Percentiles rank a stretch among this genome's conserved stretches.
These are phyloP conservation scores for Plenodomus biglobosus DNA, from an alignment of 2,329 filamentous ascomycete species.

Conservation along the genomic window DNA sequence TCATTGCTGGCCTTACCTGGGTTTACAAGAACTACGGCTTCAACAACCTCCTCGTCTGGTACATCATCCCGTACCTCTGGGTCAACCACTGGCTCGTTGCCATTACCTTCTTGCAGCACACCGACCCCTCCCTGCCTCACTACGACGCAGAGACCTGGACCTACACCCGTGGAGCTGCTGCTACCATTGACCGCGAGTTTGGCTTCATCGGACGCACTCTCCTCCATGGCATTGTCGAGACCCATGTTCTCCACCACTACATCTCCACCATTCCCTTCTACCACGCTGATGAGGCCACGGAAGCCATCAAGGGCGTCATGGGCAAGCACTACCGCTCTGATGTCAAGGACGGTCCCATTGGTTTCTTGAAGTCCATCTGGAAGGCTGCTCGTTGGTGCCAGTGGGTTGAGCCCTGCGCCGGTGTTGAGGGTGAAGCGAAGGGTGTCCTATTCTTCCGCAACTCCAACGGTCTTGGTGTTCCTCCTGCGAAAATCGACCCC, in stretches of 20 bases:
- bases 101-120: constrained; percentile 97
- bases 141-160: constrained; percentile 87
- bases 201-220: constrained; percentile 90
- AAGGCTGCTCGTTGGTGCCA: constrained; percentile 83
- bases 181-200: constrained; percentile 96
- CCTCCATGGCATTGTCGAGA: constrained; percentile 95
- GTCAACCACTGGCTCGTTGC: constrained; percentile 99
- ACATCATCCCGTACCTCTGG: constrained; percentile 92
- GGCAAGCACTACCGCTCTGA: constrained; percentile 91
- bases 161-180: constrained; percentile 88
- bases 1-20: constrained; percentile 62
- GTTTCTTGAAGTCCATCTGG: constrained; percentile 85
- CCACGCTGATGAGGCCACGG: constrained; percentile 88
- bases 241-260: constrained; percentile 97
- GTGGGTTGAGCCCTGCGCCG: constrained; percentile 92
- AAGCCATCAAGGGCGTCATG: constrained; percentile 95
- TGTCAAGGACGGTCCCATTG: constrained; percentile 69
- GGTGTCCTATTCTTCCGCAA: constrained; percentile 95
- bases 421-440: constrained; percentile 76
- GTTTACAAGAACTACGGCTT: constrained; percentile 79
- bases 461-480: constrained; percentile 77
- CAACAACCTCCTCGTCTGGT: constrained; percentile 89
- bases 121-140: constrained; percentile 89
- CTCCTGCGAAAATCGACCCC: constrained; percentile 50
- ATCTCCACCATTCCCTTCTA: constrained; percentile 96